Evolutionary conservation across 352 stramenopile genomes (phyloP).

Genomic region (Pythium aristosporum): DNA sequence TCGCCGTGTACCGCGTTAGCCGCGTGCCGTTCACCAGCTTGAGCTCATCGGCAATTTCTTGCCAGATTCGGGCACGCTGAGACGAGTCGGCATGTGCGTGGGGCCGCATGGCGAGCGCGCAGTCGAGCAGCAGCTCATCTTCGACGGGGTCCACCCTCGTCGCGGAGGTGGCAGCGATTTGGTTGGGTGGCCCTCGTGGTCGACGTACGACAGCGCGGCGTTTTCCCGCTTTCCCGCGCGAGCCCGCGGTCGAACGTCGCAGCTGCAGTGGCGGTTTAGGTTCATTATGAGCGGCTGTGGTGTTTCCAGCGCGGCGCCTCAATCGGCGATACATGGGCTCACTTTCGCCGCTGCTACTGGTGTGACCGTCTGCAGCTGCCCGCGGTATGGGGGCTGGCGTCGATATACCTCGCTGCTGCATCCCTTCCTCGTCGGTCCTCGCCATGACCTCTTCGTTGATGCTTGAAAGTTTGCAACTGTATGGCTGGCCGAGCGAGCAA

Average conservation of each 20-base stretch:
- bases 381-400: too few species aligned
- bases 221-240: not conserved
- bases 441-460: too few species aligned
- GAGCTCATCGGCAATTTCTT: not conserved
- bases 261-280: too few species aligned
- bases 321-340: not conserved
- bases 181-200: not conserved
- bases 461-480: not conserved
- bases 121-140: constrained; percentile 1
- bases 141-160: not conserved
- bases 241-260: too few species aligned
- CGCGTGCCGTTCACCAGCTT: not conserved
- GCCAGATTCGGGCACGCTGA: not conserved
- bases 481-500: not conserved
- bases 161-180: not conserved
- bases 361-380: too few species aligned
- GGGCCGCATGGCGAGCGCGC: not conserved
- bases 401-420: too few species aligned
- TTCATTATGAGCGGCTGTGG: not conserved
- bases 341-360: not conserved
- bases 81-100: not conserved
- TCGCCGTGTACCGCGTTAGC: not conserved
- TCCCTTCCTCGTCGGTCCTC: too few species aligned
- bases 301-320: not conserved
- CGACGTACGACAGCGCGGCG: not conserved